phyloP scores from a whole-genome alignment of 345 rosid genomes.

The Anastatica hierochuntica region DNA sequence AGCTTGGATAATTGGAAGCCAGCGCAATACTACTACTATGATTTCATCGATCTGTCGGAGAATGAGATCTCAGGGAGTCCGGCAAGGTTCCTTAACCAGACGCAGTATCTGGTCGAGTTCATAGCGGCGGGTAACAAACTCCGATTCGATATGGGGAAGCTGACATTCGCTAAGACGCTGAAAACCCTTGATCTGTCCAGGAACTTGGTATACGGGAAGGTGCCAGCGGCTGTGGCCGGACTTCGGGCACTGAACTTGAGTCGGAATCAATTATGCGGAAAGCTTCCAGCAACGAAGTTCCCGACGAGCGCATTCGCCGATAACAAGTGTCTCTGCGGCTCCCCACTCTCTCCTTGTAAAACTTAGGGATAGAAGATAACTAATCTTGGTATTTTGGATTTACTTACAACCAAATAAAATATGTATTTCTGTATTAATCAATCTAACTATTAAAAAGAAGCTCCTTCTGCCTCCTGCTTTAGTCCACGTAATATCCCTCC shows the following conservation, averaged over 20 bases:
- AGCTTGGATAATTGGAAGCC: conserved; percentile 51
- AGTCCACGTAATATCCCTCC: no score
- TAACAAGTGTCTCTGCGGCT: conserved; percentile 47
- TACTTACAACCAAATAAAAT: no score
- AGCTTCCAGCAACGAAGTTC: conserved; percentile 50
- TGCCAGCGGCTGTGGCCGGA: conserved; percentile 35
- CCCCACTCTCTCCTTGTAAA: conserved; percentile 42
- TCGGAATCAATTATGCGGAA: conserved; percentile 55
- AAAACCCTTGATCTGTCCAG: conserved; percentile 45
- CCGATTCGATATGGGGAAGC: conserved; percentile 32
- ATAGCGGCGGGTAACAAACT: conserved; percentile 44
- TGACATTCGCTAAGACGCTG: conserved; percentile 32
- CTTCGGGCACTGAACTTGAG: conserved; percentile 40
- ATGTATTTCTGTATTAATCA: no score
- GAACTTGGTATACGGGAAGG: conserved; percentile 46
- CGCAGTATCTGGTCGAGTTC: conserved; percentile 46
- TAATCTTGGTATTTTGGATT: no score
- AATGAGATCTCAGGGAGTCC: conserved; percentile 62
- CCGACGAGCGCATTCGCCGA: conserved; percentile 38
- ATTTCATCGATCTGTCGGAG: conserved; percentile 55
- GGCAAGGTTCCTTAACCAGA: conserved; percentile 38
- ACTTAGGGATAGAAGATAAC: no score
- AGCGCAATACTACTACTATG: conserved; percentile 53
- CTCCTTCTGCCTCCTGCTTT: no score
- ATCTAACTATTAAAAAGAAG: no score